Base-by-base conservation (phyloP, 202 grass and related monocot genomes). In the Schoenoplectus tabernaemontani region DNA sequence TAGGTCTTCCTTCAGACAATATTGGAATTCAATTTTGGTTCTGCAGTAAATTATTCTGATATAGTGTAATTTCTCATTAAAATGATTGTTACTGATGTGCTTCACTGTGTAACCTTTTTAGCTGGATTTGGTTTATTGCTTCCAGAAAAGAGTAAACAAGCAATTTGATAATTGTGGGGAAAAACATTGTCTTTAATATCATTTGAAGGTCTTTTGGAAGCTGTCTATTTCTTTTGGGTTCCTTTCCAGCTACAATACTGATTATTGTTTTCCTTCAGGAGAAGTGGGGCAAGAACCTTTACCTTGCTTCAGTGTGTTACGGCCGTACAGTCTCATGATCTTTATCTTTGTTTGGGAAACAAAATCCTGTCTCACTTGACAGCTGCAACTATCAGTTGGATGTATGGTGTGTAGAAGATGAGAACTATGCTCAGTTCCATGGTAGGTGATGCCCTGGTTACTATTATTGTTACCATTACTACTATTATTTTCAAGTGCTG, bases 241-340 rank as follows among this genome's bases (percentile, higher is more conserved):
- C 19, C 43, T 6, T 47, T 30, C 9, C 15, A 20, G 20, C 22
- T 16, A 11, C 13, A 50, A 5, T 36, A 34, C 47, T 75, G 2
- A 75, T 7, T 19, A 20, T 37, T 37, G 7, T 43, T 28, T 64
- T 75, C 81, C 15, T 58, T 36, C 90, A 96, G 93, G 90, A 96
- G 39, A 96, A 93, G 84, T 96, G 93, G 93, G 85, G 90, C 2
- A 93, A 93, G 73, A 86, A 93, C 80, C 90, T 96, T 59, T 96
- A 96, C 80, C 82, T 96, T 44, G 88, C 86, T 80, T 96, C 93
- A 71, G 77, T 96, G 74, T 96, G 93, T 74, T 96, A 91, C 75
- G 93, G 93, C 34, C 93, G 93, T 50, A 89, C 93, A 22, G 88
- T 93, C 63, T 96, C 93, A 20, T 96, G 86, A 87, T n/a, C n/a